These are phyloP conservation scores for Grosmannia serpens DNA, from an alignment of 2,329 filamentous ascomycete genomes.

Conservation along the genomic window DNA sequence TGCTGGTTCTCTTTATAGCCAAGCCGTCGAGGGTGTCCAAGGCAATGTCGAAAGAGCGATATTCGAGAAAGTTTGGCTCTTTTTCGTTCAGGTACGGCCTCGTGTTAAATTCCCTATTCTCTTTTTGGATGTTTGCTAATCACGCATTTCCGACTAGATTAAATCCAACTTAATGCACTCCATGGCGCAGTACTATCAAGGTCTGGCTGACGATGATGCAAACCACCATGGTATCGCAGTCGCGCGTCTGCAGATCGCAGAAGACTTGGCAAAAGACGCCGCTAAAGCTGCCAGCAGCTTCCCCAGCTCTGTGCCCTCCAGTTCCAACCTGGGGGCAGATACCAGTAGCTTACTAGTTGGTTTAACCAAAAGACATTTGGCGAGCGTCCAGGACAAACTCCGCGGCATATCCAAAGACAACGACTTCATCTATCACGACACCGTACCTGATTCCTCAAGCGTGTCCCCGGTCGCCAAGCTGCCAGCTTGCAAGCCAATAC, in stretches of 20 bases:
- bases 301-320: constrained; percentile 65
- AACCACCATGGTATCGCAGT: constrained; percentile 80
- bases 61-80: constrained; percentile 89
- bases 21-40: constrained; percentile 81
- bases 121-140: neutral
- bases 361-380: constrained; percentile 69
- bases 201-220: constrained; percentile 78
- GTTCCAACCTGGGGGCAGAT: constrained; percentile 74
- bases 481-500: constrained; percentile 91
- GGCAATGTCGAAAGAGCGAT: constrained; percentile 85
- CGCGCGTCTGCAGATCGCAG: constrained; percentile 69
- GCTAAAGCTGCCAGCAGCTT: constrained; percentile 66
- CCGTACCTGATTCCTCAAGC: constrained; percentile 73
- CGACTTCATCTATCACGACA: constrained; percentile 96
- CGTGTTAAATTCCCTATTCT: neutral
- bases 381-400: constrained; percentile 71
- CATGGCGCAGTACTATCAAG: constrained; percentile 87
- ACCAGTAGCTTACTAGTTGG: constrained; percentile 64
- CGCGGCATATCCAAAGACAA: constrained; percentile 77
- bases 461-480: constrained; percentile 77
- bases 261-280: constrained; percentile 67
- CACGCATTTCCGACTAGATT: constrained; percentile 29
- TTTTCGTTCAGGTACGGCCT: constrained; percentile 59
- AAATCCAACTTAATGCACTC: constrained; percentile 79
- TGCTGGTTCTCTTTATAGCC: constrained; percentile 74